Conservation (phyloP, 1,284 basidiomycete species). For the Hortiboletus rubellus region DNA sequence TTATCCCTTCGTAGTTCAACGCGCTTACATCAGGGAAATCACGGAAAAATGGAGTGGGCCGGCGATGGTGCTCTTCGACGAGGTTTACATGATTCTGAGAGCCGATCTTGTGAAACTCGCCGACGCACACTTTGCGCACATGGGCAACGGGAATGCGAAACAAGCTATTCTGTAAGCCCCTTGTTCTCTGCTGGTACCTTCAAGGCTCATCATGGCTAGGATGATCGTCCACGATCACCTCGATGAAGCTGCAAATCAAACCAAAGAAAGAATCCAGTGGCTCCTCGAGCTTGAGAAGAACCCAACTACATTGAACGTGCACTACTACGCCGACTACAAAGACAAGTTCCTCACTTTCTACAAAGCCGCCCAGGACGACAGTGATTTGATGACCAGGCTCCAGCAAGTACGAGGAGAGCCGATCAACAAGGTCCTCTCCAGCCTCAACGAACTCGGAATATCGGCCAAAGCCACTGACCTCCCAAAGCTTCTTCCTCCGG, state of each 20-base stretch:
- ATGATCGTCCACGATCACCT: constrained; percentile 50
- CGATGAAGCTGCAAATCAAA: constrained; percentile 40
- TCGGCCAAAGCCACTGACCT: constrained; percentile 44
- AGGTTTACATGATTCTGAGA: constrained; percentile 41
- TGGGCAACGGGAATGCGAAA: constrained; percentile 53
- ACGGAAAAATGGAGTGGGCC: constrained; percentile 53
- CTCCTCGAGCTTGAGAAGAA: constrained; percentile 52
- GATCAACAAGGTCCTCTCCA: constrained; percentile 38
- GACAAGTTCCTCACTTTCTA: constrained; percentile 57
- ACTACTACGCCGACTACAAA: constrained; percentile 58
- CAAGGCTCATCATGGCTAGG: constrained; percentile 30
- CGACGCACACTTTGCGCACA: constrained; percentile 48
- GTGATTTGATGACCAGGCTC: constrained; percentile 29
- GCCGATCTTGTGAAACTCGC: constrained; percentile 45
- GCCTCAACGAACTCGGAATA: constrained; percentile 48
- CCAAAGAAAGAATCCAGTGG: constrained; percentile 49
- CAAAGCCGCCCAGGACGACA: constrained; percentile 40
- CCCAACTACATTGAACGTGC: constrained; percentile 58
- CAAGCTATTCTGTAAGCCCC: constrained; percentile 52
- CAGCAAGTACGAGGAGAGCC: neutral
- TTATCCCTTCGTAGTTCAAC: constrained; percentile 62
- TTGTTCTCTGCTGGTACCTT: neutral
- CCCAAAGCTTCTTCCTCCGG: constrained; percentile 52
- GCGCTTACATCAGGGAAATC: constrained; percentile 47
- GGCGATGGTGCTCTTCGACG: constrained; percentile 48